Base-by-base conservation (phyloP, 495 filamentous ascomycete genomes). In the Aspergillus affinis region DNA sequence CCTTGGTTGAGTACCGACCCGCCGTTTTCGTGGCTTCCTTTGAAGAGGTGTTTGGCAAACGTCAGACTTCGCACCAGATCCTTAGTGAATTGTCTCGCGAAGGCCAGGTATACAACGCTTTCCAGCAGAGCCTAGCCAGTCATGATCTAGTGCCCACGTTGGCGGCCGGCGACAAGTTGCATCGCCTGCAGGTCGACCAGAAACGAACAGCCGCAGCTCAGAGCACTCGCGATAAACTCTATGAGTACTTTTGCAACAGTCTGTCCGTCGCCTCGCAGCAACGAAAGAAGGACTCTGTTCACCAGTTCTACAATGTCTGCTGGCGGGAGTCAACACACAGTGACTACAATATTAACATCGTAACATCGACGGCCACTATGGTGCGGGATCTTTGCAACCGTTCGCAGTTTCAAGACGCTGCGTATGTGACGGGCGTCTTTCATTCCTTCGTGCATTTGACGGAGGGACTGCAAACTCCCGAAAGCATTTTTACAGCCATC, bases 21-120 rank as follows among this genome's bases (percentile, higher is more conserved):
- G 84, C 84, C 15, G 79, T 87, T 2, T 89, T 88, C 68, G 73
- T 86, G 0, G 80, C 85, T 15, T 75, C 83, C 0, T 86, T 87
- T 55, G 84, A 86, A 60, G 81, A 85, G 65, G 68, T 68, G 0
- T 75, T 82, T 21, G 60, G 66, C 23, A 73, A 75, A 52, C 67
- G 67, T 6, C 65, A 66, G 18, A 70, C 57, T 13, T 84, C 80
- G 57, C 77, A 79, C 0, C 76, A 85, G 64, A 76, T 87, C 61
- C 85, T 89, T 74, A 76, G 74, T 5, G 80, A 83, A 48, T 75
- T 86, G 44, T 64, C 82, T 6, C 76, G 78, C 9, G 86, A 90
- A 68, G 83, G 78, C 23, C 67, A 82, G 5, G 76, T 86, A 0
- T 86, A 86, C 60, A 81, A 84, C 66, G 69, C 78, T 19, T 88